Base-by-base conservation (phyloP, 2,329 filamentous ascomycete species). In the Neonectria sp. region DNA sequence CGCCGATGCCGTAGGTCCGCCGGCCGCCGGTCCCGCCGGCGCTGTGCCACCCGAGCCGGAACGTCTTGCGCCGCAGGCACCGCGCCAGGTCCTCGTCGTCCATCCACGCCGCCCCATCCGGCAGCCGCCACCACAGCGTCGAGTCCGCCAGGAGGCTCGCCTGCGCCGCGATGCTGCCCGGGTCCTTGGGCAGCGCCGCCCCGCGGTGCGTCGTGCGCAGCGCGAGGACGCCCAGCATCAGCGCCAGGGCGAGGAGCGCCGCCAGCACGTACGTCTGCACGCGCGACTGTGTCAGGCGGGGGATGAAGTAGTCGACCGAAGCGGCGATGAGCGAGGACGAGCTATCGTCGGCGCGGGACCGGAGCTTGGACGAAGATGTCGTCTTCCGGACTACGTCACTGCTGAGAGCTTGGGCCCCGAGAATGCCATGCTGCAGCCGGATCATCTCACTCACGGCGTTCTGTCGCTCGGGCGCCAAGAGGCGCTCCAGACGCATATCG, bases 111-210 rank as follows among this genome's bases (percentile, higher is more conserved):
- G 71, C 72, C 25, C 76, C 76, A 15, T 71, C 64, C 4, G 76
- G 76, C 7, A 78, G 61, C 25, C 76, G 71, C 67, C 71, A 74
- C 75, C 75, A 76, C 21, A 76, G 21, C 7, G 72, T 73, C 35
- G 76, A 78, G 70, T 77, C 75, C 5, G 73, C 73, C 25, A 78
- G 66, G 40, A 78, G 72, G 62, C 76, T 77, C 27, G 74, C 76
- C 58, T 73, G 74, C 11, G 76, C 76, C 11, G 76, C 76, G 29
- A 78, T 76, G 35, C 76, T 77, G 9, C 76, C 71, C 2, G 76
- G 76, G 56, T 72, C 74, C 60, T 77, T 77, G 27, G 75, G 67
- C 7, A 78, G 45, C 13, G 62, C 61, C 21, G 60, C 59, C 17
- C 68, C 72, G n/a, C 69, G 70, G 15, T 69, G 60, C 55, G 60